phyloP scores from a whole-genome alignment of 2,329 filamentous ascomycete genomes.

The Shiraia sp. region DNA sequence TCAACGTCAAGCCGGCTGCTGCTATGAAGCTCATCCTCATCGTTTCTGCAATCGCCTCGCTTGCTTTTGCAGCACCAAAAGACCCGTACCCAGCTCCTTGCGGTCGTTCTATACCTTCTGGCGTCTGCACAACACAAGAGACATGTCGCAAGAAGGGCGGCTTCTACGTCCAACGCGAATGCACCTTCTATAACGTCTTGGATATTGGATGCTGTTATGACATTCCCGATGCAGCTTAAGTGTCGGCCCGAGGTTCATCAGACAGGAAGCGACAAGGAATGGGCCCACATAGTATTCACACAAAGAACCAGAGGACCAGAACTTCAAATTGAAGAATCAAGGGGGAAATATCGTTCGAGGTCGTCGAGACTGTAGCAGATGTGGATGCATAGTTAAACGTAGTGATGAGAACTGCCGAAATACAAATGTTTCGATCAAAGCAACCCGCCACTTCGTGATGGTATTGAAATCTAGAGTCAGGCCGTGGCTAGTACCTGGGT shows the following conservation, averaged over 20 bases:
- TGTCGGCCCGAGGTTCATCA: not conserved
- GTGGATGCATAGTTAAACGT: no score
- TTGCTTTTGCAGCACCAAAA: constrained; percentile 21
- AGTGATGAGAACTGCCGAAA: no score
- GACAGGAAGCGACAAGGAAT: not conserved
- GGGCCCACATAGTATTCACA: not conserved
- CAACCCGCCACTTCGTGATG: no score
- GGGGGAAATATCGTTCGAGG: no score
- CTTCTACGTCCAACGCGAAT: constrained; percentile 37
- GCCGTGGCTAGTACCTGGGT: no score
- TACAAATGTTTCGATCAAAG: no score
- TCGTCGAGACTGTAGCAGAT: no score
- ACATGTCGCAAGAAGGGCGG: constrained; percentile 30
- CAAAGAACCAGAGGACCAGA: no score
- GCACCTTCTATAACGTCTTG: constrained; percentile 33
- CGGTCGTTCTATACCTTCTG: constrained; percentile 30
- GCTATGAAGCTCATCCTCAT: constrained; percentile 20
- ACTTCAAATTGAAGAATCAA: no score
- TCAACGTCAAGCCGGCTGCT: not conserved
- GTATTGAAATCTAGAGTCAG: no score
- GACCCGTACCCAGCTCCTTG: constrained; percentile 36
- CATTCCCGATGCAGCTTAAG: constrained; percentile 23
- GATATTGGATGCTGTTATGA: constrained; percentile 37
- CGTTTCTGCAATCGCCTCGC: constrained; percentile 16
- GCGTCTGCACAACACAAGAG: constrained; percentile 30